Evolutionary conservation across 2,329 filamentous ascomycete genomes (phyloP).

Genomic region (Tolypocladium capitatum): DNA sequence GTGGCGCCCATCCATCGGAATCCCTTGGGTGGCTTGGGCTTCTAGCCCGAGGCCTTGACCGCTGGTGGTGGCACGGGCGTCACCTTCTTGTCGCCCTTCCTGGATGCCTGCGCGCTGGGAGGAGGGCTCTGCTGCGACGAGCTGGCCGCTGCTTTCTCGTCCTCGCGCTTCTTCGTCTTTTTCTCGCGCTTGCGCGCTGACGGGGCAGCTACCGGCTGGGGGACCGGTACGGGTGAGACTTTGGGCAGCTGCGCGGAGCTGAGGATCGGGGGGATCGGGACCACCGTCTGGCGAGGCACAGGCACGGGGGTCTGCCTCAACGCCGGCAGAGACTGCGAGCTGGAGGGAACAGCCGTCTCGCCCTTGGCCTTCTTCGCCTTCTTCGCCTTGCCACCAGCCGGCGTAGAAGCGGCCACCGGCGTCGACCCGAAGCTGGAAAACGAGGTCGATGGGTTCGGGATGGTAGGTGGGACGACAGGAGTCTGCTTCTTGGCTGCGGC

Average conservation of each 20-base stretch:
- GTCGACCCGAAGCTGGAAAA: constrained; percentile 5
- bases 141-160: constrained; percentile 7
- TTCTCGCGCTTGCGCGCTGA: constrained; percentile 13
- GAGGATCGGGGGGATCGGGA: constrained; percentile 23
- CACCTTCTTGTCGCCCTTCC: constrained; percentile 7
- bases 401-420: constrained; percentile 9
- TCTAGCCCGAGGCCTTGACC: constrained; percentile 12
- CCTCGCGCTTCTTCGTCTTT: constrained; percentile 18
- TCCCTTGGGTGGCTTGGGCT: neutral
- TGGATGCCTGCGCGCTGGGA: constrained; percentile 7
- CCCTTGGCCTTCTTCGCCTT: constrained; percentile 18
- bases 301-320: constrained; percentile 16
- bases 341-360: constrained; percentile 7
- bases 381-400: constrained; percentile 8
- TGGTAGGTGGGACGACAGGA: constrained; percentile 17
- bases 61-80: constrained; percentile 14
- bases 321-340: constrained; percentile 6
- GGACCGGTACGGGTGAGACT: constrained; percentile 11
- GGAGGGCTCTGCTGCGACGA: constrained; percentile 8
- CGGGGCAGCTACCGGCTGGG: constrained; percentile 9
- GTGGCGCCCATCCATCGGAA: neutral
- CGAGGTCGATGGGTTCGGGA: constrained; percentile 12
- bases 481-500: constrained; percentile 17
- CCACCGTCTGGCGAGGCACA: constrained; percentile 14
- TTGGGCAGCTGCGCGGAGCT: constrained; percentile 13